Percentiles rank a stretch among this genome's conserved stretches.
These are phyloP conservation scores for Hymenoscyphus linearis DNA, from an alignment of 2,329 filamentous ascomycete genomes.

Conservation along the genomic window DNA sequence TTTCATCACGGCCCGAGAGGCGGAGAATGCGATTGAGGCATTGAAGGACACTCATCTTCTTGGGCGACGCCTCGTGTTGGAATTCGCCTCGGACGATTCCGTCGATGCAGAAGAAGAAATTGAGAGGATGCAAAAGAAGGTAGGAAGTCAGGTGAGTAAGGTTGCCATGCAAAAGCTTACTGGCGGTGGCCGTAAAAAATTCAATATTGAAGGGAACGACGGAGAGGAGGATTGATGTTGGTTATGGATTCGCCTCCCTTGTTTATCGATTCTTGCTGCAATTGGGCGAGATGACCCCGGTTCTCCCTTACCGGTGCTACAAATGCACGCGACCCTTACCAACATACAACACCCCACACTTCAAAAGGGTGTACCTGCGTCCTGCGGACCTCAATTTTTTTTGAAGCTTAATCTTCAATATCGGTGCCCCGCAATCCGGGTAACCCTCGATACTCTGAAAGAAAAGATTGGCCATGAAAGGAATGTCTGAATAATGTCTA, in stretches of 20 bases:
- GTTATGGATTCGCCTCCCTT: conserved; percentile 15
- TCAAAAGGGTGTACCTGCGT: conserved; percentile 5
- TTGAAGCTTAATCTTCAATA: conserved; percentile 6
- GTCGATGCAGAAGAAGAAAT: conserved; percentile 95
- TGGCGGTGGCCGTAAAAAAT: conserved; percentile 76
- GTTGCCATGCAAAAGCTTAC: conserved; percentile 86
- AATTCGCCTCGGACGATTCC: conserved; percentile 84
- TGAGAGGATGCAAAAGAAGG: conserved; percentile 94
- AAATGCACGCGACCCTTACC: conserved; percentile 1
- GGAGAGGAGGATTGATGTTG: conserved; percentile 46
- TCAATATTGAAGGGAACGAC: conserved; percentile 71
- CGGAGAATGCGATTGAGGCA: conserved; percentile 82
- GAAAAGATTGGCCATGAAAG: background rate
- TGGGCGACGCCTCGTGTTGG: conserved; percentile 81
- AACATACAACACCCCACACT: conserved; percentile 1
- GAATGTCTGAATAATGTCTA: conserved; percentile 8
- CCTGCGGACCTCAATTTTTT: conserved; percentile 2
- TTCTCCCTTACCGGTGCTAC: conserved; percentile 13
- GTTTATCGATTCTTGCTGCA: conserved; percentile 7
- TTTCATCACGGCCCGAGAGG: conserved; percentile 87
- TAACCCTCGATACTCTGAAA: conserved; percentile 6
- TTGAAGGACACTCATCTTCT: conserved; percentile 90
- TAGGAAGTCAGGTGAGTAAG: conserved; percentile 83
- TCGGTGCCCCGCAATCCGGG: conserved; percentile 5
- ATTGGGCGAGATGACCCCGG: conserved; percentile 3